These are phyloP conservation scores for Leersia perrieri DNA, from an alignment of 176 grass and related monocot species.

Conservation along the genomic window DNA sequence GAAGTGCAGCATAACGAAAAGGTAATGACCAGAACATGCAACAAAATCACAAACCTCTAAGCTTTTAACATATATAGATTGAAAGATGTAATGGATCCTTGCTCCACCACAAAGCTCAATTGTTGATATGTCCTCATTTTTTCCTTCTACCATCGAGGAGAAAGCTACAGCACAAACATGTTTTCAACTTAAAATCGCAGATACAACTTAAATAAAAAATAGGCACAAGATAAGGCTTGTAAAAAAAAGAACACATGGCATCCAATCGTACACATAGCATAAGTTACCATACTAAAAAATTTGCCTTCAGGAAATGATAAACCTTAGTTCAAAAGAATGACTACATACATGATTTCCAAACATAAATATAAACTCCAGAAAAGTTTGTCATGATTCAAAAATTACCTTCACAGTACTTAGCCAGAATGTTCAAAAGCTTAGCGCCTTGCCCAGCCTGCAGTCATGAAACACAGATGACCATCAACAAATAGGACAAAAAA, in stretches of 20 bases:
- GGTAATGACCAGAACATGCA: neutral
- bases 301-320: constrained; percentile 52
- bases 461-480: constrained; percentile 20
- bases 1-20: neutral
- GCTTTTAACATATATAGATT: constrained; percentile 96
- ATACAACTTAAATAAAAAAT: neutral
- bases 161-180: constrained; percentile 62
- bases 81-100: constrained; percentile 96
- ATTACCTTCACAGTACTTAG: constrained; percentile 97
- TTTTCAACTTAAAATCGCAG: constrained; percentile 14
- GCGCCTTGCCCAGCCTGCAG: constrained; percentile 81
- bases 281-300: neutral
- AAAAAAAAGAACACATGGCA: neutral
- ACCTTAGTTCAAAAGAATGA: neutral
- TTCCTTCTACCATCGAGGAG: constrained; percentile 93
- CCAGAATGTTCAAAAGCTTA: constrained; percentile 94
- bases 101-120: constrained; percentile 95
- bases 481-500: constrained; percentile 27
- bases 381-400: neutral
- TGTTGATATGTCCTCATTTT: constrained; percentile 92
- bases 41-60: constrained; percentile 64
- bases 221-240: neutral
- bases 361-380: neutral
- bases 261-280: neutral
- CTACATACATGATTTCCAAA: neutral